These are phyloP conservation scores for Calonectria pseudoturangicola DNA, from an alignment of 2,329 filamentous ascomycete genomes.

Conservation along the genomic window DNA sequence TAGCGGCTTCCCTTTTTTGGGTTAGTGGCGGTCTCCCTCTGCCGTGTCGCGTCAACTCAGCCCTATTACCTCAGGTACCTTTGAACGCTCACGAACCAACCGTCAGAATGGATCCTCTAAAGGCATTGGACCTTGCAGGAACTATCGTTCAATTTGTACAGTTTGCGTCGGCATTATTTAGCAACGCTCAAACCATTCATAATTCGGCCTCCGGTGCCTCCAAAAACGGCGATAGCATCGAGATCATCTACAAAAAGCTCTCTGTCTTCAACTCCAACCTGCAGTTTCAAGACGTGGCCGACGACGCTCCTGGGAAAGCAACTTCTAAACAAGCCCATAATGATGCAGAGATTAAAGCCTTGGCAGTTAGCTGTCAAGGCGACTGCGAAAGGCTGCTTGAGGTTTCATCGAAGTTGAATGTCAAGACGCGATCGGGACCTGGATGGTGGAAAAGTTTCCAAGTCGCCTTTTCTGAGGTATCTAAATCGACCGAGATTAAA, in stretches of 20 bases:
- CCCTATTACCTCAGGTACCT: background rate
- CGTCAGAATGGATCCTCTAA: background rate
- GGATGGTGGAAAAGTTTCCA: conserved; percentile 11
- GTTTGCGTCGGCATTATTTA: background rate
- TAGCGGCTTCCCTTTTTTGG: background rate
- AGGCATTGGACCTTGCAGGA: background rate
- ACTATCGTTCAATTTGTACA: conserved; percentile 23
- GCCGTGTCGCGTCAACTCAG: background rate
- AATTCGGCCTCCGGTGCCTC: conserved; percentile 3
- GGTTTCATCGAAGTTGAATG: conserved; percentile 1
- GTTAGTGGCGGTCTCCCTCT: background rate
- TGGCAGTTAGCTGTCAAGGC: conserved; percentile 2
- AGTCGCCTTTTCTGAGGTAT: background rate
- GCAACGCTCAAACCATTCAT: background rate
- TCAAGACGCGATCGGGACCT: conserved; percentile 4
- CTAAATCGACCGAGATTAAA: background rate
- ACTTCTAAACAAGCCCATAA: background rate
- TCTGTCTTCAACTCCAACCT: background rate
- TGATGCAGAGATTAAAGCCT: background rate
- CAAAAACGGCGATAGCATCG: background rate
- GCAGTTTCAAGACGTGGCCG: background rate
- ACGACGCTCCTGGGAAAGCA: background rate
- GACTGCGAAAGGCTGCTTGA: conserved; percentile 1
- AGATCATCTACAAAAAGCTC: conserved; percentile 16
- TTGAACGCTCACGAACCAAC: background rate